Conservation (phyloP, 192 early-diverging fungal genomes). For the Backusella macrospora region DNA sequence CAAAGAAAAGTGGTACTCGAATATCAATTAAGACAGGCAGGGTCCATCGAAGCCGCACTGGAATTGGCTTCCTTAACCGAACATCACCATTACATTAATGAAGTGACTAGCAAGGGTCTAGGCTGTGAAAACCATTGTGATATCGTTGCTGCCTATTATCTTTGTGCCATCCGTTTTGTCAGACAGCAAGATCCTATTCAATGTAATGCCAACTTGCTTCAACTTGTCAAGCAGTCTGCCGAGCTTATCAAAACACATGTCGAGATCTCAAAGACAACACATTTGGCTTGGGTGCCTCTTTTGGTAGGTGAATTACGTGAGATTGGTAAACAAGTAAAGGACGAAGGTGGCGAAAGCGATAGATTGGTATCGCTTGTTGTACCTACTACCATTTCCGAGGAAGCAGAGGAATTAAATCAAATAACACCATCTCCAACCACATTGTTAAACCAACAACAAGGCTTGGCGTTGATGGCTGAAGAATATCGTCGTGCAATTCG, state of each 20-base stretch:
- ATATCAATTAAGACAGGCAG: slow-evolving; percentile 1
- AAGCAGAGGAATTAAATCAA: too few relatives aligned
- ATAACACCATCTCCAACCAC: not conserved
- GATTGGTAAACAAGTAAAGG: slow-evolving; percentile 28
- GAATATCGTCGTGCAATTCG: slow-evolving; percentile 27
- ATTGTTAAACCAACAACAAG: not conserved
- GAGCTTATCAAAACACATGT: slow-evolving; percentile 7
- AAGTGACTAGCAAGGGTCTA: not conserved
- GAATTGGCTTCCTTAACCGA: slow-evolving; percentile 14
- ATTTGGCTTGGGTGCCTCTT: not conserved
- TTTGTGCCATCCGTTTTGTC: not conserved
- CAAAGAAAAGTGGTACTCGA: not conserved
- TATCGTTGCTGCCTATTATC: slow-evolving; percentile 9
- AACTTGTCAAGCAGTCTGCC: slow-evolving; percentile 9
- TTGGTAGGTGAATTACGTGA: slow-evolving; percentile 18
- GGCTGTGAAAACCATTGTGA: slow-evolving; percentile 12
- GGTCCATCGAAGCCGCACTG: slow-evolving; percentile 8
- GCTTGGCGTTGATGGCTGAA: not conserved
- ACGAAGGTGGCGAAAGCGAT: slow-evolving; percentile 12
- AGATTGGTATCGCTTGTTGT: not conserved
- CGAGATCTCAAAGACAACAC: not conserved
- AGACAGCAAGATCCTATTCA: not conserved
- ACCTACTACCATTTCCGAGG: too few relatives aligned
- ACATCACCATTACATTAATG: not conserved
- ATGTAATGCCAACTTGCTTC: not conserved